Evolutionary conservation across 768 basidiomycete species (phyloP).

Genomic region (Leccinum sublutescens): DNA sequence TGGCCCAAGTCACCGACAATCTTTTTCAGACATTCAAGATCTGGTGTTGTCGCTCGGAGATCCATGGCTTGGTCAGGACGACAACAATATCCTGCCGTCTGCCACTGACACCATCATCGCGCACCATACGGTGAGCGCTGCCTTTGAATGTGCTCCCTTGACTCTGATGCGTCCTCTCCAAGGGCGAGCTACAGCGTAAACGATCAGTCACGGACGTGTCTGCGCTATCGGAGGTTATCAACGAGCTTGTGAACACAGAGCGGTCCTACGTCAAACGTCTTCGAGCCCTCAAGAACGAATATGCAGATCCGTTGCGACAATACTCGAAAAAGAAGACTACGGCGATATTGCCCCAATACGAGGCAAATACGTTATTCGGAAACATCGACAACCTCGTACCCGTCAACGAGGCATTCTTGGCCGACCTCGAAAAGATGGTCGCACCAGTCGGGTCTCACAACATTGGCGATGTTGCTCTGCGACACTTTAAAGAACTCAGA

Average conservation of each 20-base stretch:
- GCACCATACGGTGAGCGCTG: constrained; percentile 42
- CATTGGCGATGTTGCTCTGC: constrained; percentile 81
- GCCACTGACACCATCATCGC: constrained; percentile 38
- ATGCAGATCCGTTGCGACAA: constrained; percentile 86
- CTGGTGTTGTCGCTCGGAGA: constrained; percentile 76
- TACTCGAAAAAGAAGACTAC: constrained; percentile 85
- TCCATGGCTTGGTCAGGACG: constrained; percentile 52
- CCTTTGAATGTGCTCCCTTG: neutral
- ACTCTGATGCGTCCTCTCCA: constrained; percentile 14
- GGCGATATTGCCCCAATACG: constrained; percentile 83
- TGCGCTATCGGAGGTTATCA: constrained; percentile 70
- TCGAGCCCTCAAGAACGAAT: constrained; percentile 78
- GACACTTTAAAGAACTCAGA: constrained; percentile 78
- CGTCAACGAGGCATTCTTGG: constrained; percentile 85
- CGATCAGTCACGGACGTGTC: constrained; percentile 63
- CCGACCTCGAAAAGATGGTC: constrained; percentile 78
- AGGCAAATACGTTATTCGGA: constrained; percentile 91
- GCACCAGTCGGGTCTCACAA: constrained; percentile 53
- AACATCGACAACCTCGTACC: constrained; percentile 89
- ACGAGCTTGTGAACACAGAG: constrained; percentile 88
- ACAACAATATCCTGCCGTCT: constrained; percentile 47
- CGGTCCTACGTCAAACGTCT: constrained; percentile 84
- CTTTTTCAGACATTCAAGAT: constrained; percentile 66
- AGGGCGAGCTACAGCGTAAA: constrained; percentile 38
- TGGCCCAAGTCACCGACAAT: constrained; percentile 11